Conservation (phyloP, 1,284 basidiomycete genomes). For the Marasmius sp. region DNA sequence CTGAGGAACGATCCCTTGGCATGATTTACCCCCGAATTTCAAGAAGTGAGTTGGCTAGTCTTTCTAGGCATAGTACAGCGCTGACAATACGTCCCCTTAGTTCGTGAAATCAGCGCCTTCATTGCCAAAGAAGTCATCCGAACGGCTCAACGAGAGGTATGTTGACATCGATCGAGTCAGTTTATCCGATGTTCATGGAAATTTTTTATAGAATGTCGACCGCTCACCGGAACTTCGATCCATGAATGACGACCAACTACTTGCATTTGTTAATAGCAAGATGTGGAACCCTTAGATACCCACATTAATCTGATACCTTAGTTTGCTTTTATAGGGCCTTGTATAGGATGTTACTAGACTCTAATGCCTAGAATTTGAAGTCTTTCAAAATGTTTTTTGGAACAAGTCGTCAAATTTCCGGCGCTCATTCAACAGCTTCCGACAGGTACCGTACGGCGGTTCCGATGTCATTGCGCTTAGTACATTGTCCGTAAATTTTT, state of each 20-base stretch:
- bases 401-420: too few species aligned
- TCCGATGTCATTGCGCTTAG: neutral
- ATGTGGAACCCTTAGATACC: slow-evolving; percentile 66
- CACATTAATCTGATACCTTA: neutral
- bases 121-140: slow-evolving; percentile 78
- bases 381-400: too few species aligned
- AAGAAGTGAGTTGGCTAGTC: slow-evolving; percentile 47
- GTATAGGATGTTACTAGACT: neutral
- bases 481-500: neutral
- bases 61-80: slow-evolving; percentile 4
- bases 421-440: too few species aligned
- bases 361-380: too few species aligned
- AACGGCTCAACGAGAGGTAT: slow-evolving; percentile 72
- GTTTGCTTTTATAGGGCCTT: neutral
- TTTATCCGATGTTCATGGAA: neutral
- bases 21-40: slow-evolving; percentile 78
- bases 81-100: slow-evolving; percentile 12
- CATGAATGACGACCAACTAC: slow-evolving; percentile 56
- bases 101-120: slow-evolving; percentile 79
- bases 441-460: too few species aligned
- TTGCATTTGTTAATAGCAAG: slow-evolving; percentile 53
- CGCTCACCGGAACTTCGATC: slow-evolving; percentile 51
- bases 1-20: slow-evolving; percentile 64
- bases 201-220: slow-evolving; percentile 53
- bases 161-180: slow-evolving; percentile 20